Evolutionary conservation across 257 asterid species (phyloP).

Genomic region (Primulina huaijiensis): DNA sequence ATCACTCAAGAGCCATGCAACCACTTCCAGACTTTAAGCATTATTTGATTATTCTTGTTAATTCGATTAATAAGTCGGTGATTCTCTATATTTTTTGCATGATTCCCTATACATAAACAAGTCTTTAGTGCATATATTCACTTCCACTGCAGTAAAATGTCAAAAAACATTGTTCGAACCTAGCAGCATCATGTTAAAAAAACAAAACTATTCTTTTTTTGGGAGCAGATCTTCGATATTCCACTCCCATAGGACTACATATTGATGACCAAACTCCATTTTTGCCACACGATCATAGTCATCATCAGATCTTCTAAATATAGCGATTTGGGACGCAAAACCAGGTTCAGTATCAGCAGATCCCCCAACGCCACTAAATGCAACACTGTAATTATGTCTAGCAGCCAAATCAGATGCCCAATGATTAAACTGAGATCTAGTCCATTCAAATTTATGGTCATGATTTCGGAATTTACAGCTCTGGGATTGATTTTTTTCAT

Average conservation of each 20-base stretch:
- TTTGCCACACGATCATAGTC: neutral
- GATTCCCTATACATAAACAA: too few species aligned
- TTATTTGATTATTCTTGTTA: too few species aligned
- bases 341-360: constrained; percentile 70
- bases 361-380: constrained; percentile 89
- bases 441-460: constrained; percentile 97
- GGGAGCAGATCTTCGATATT: constrained; percentile 20
- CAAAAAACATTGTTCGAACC: neutral
- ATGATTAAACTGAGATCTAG: constrained; percentile 62
- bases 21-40: too few species aligned
- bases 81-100: too few species aligned
- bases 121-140: too few species aligned
- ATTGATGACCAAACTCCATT: constrained; percentile 33
- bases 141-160: neutral
- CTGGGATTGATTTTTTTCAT: constrained; percentile 52
- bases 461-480: constrained; percentile 75
- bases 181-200: neutral
- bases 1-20: too few species aligned
- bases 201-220: constrained; percentile 2
- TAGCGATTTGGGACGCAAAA: constrained; percentile 89
- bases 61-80: too few species aligned
- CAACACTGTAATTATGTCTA: constrained; percentile 56
- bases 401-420: constrained; percentile 78
- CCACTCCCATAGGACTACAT: constrained; percentile 71
- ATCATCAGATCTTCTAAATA: constrained; percentile 54